Evolutionary conservation across 768 basidiomycete genomes (phyloP).

Genomic region (Boletus vinaceobasis): DNA sequence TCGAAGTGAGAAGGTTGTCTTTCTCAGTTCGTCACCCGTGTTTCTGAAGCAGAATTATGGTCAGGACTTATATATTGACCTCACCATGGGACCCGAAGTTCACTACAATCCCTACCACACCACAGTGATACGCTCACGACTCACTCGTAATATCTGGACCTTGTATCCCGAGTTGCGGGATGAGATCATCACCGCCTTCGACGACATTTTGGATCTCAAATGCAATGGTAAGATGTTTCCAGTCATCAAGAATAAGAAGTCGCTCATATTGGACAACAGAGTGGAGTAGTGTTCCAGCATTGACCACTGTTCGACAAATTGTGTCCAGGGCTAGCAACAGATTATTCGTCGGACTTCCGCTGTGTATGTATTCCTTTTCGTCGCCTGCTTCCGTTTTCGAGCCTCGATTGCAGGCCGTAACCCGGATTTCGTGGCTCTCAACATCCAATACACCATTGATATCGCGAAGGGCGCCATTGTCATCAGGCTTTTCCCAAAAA

Average conservation of each 20-base stretch:
- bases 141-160: constrained; percentile 26
- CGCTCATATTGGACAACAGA: no score
- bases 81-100: constrained; percentile 35
- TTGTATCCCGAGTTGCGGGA: no score
- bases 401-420: constrained; percentile 33
- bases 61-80: constrained; percentile 35
- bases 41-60: background rate
- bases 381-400: background rate
- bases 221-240: no score
- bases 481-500: constrained; percentile 30
- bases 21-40: no score
- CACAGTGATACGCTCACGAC: constrained; percentile 20
- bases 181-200: no score
- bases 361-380: constrained; percentile 31
- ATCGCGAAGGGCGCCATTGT: constrained; percentile 15
- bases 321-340: constrained; percentile 43
- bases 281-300: no score
- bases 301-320: constrained; percentile 17
- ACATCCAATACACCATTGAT: constrained; percentile 28
- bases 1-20: constrained; percentile 26
- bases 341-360: constrained; percentile 44
- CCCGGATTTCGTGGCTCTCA: constrained; percentile 31
- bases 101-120: constrained; percentile 28
- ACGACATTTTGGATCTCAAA: no score
- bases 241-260: no score